These are phyloP conservation scores for Ascochyta lentis DNA, from an alignment of 2,329 filamentous ascomycete species.

Conservation along the genomic window DNA sequence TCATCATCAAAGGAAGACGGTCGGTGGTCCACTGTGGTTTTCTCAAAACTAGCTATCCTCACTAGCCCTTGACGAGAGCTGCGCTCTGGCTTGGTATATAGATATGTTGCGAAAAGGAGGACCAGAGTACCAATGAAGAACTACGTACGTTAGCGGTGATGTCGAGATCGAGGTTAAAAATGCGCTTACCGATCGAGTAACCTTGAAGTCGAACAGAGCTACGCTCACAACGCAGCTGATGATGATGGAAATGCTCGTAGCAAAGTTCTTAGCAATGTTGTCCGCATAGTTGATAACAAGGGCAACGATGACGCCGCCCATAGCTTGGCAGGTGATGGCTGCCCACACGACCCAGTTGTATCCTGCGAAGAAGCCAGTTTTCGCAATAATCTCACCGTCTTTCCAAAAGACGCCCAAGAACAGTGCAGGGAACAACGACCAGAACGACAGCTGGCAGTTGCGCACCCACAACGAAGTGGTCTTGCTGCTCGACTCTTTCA, in stretches of 20 bases:
- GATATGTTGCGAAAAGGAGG: conserved; percentile 81
- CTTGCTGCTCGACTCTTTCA: conserved; percentile 79
- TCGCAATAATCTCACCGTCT: conserved; percentile 82
- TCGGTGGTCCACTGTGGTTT: conserved; percentile 65
- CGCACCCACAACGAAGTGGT: conserved; percentile 88
- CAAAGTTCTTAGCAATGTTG: conserved; percentile 93
- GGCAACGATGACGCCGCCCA: conserved; percentile 83
- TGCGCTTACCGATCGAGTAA: conserved; percentile 58
- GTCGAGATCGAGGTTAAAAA: conserved; percentile 1
- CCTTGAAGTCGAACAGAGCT: conserved; percentile 80
- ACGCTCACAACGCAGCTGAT: conserved; percentile 86
- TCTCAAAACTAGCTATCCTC: conserved; percentile 77
- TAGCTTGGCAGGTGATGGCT: conserved; percentile 80
- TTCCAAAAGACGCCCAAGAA: conserved; percentile 86
- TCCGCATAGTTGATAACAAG: conserved; percentile 83
- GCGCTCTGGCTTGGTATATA: conserved; percentile 76
- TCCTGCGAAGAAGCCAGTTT: conserved; percentile 90
- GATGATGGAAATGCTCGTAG: conserved; percentile 89
- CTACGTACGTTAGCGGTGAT: conserved; percentile 54
- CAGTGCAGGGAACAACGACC: conserved; percentile 87
- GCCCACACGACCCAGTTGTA: conserved; percentile 94
- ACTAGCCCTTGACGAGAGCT: conserved; percentile 63
- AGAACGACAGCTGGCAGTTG: conserved; percentile 93
- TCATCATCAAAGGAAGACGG: conserved; percentile 29
- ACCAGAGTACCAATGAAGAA: conserved; percentile 81